Conservation (phyloP, 2,329 filamentous ascomycete species). For the Xylariaceae sp. region DNA sequence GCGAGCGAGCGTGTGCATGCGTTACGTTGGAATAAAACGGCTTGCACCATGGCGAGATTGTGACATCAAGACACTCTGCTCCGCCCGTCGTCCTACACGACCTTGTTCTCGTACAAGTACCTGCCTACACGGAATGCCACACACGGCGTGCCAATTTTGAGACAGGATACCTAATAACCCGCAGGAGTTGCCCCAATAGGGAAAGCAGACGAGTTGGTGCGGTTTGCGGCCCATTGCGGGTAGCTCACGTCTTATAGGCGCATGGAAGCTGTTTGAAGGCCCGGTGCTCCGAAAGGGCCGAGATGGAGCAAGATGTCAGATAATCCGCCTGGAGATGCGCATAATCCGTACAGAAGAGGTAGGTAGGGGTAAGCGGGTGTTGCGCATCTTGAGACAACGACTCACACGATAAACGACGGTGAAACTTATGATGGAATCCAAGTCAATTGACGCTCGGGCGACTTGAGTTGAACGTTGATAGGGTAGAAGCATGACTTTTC, state of each 20-base stretch:
- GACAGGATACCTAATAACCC: background rate
- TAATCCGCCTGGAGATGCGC: too few relatives aligned
- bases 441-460: too few relatives aligned
- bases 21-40: background rate
- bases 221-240: background rate
- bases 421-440: too few relatives aligned
- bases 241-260: conserved; percentile 8
- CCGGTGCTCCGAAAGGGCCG: conserved; percentile 19
- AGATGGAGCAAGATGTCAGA: conserved; percentile 3
- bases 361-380: background rate
- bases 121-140: background rate
- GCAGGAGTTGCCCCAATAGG: conserved; percentile 13
- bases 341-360: background rate
- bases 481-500: too few relatives aligned
- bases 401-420: background rate
- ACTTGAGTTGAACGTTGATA: too few relatives aligned
- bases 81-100: background rate
- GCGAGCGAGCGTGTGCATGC: background rate
- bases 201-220: background rate
- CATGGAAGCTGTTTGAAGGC: conserved; percentile 4
- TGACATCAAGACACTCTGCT: background rate
- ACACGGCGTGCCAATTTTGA: background rate
- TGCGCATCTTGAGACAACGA: background rate
- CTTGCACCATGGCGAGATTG: background rate
- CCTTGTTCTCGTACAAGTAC: background rate